Evolutionary conservation across 1,284 basidiomycete species (phyloP), one percentile per base, ranked within the genome.

Genomic region (Cutaneotrichosporon sp.): DNA sequence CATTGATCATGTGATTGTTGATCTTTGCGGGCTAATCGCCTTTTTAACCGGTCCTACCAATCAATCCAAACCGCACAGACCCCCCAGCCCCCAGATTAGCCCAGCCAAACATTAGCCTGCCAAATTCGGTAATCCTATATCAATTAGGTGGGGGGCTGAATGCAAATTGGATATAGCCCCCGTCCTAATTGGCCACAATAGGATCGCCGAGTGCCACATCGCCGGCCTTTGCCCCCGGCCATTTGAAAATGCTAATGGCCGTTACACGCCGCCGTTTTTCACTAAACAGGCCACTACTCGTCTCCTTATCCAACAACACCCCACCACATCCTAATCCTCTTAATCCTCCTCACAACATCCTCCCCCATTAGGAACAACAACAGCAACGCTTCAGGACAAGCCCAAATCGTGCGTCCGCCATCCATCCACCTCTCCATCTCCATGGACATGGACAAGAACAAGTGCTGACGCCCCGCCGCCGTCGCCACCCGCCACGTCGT

Each of bases 221-320:
- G 11, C 29, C 38, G 38, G 38, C 16, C 7, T n/a, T 42, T n/a
- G 18, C 38, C 18, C 8, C 8, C 1, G 18, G 8, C 18, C 38
- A 42, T 42, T 42, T 42, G 38, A 42, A 42, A 42, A 42, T 42
- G 38, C 38, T 42, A 42, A 42, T 42, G 38, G 18, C 38, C 38
- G 38, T 42, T 42, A 42, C 38, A 42, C n/a, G n/a, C 18, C 38
- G 18, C 16, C 7, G 16, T 14, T 42, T n/a, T 42, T 42, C 38
- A 42, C 38, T 42, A 42, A n/a, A 16, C 18, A 7, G 11, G 10
- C 18, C 38, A 8, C 38, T 42, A 42, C 38, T 42, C 38, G 38
- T 42, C 9, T n/a, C 38, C 38, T 29, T 29, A 29, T 29, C 29
- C 29, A n/a, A n/a, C n/a, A n/a, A n/a, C n/a, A n/a, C 29, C 29